These are phyloP conservation scores for Pezicula neosporulosa DNA, from an alignment of 2,329 filamentous ascomycete species.

Conservation along the genomic window DNA sequence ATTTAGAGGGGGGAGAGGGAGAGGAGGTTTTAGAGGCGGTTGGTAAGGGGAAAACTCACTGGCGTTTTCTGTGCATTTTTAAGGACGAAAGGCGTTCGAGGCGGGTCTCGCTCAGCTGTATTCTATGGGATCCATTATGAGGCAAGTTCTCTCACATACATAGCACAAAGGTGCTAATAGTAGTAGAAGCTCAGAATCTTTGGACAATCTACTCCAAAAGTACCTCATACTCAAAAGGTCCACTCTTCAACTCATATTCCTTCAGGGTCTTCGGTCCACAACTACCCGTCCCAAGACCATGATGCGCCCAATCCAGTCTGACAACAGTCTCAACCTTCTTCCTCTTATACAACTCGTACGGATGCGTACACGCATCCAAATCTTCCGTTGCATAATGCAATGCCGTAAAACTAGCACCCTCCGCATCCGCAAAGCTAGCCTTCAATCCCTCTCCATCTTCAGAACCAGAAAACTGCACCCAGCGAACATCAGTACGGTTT, in stretches of 20 bases:
- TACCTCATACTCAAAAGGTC: constrained; percentile 19
- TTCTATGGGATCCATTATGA: background rate
- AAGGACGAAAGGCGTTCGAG: constrained; percentile 6
- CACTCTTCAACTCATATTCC: constrained; percentile 40
- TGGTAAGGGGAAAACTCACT: constrained; percentile 13
- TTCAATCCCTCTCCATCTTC: constrained; percentile 31
- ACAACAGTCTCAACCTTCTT: constrained; percentile 51
- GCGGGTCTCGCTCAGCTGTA: constrained; percentile 1
- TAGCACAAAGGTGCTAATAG: background rate
- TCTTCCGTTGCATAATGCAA: constrained; percentile 52
- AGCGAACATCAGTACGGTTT: constrained; percentile 61
- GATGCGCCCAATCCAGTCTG: constrained; percentile 57
- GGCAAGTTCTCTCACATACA: background rate
- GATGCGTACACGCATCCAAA: constrained; percentile 51
- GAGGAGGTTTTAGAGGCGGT: constrained; percentile 20
- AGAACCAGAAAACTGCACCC: constrained; percentile 44
- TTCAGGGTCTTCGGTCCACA: constrained; percentile 55
- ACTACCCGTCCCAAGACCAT: constrained; percentile 59
- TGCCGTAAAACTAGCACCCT: constrained; percentile 53
- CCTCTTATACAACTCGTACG: constrained; percentile 52
- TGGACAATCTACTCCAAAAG: constrained; percentile 13
- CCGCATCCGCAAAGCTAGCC: constrained; percentile 41
- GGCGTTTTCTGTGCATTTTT: constrained; percentile 12
- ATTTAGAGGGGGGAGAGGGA: background rate
- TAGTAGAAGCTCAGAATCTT: background rate